Evolutionary conservation across 208 protist species (phyloP), one percentile per base, ranked within the genome.

Genomic region (Trypanosoma rangeli): DNA sequence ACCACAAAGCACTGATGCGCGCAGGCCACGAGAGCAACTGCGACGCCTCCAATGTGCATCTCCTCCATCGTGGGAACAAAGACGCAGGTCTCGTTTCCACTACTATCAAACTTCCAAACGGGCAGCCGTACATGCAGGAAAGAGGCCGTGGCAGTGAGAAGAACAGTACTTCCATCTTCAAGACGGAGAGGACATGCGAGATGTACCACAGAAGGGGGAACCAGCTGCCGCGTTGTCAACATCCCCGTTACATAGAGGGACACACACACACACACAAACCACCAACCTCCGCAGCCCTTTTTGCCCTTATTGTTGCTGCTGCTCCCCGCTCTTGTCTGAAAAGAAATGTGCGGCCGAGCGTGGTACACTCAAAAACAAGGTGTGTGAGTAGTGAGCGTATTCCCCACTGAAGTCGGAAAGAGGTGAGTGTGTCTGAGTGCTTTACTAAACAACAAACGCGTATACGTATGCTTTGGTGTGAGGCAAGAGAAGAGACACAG

Each of bases 1-100:
- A 87, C 73, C 7, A 87, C 28, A 31, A 93, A 77, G 58, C 84
- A 90, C 74, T 95, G 90, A 55, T 93, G 82, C 1, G 80, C 58
- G n/a, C 89, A 55, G 1, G 76, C 65, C 42, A 81, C 70, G 22
- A 95, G 65, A 24, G 67, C 66, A 18, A 85, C 54, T 9, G 65
- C 55, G 44, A 68, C 59, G 16, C 33, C 54, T 55, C 73, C 68
- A 35, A 95, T 49, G 52, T 91, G 48, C 28, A 93, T 63, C 16
- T 76, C 65, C 58, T 92, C 85, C 5, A 18, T 49, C n/a, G 57
- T 44, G 29, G 39, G 26, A 33, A 33, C 22, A 46, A 76, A 70
- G 28, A 29, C 33, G 37, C 71, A 76, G 24, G 46, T 10, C 46
- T 18, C 24, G 12, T 53, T 46, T 24, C 64, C 57, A 24, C 44